Base-by-base conservation (phyloP, 164 flowering plant genomes). In the Stephania japonica region DNA sequence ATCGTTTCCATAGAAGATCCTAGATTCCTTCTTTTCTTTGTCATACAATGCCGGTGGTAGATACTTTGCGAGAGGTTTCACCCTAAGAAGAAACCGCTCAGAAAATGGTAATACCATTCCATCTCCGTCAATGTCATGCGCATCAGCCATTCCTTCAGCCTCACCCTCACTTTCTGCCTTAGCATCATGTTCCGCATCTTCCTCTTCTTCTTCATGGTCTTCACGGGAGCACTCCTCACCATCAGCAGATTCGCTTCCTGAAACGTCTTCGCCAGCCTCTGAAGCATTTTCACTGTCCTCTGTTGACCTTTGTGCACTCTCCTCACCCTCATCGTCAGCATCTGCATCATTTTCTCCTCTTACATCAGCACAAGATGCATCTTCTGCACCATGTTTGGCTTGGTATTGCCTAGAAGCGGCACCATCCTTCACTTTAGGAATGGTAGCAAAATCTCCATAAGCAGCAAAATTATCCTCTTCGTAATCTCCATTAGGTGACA, bases 111-210 rank as follows among this genome's bases (percentile, higher is more conserved):
- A 78, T 23, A 77, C 64, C 41, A 76, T 67, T 26, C 87, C 90
- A 76, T 90, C 93, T 67, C 87, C 96, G 68, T 91, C 94, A 68
- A 77, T 85, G 80, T 90, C 94, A 78, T 86, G 89, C 11, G 87
- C 93, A 85, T 91, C 94, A 73, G 90, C 92, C 83, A 78, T 84
- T 64, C 90, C 94, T 78, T 93, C 99, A 69, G 90, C 98, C 83
- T 89, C 97, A 69, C 92, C 98, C 84, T 91, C 97, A 89, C 94
- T 91, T 79, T 91, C 98, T 41, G 86, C 96, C 79, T 91, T 91
- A 26, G 81, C 83, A 67, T 85, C 91, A 83, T 86, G 79, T 32
- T 86, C 92, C 23, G 75, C 90, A 72, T 89, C 95, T 78, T 87
- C 84, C 66, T 79, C 81, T 72, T 78, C 83, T 65, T 78, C 92